Evolutionary conservation across 805 yeast species (phyloP).

Genomic region (Yarrowia osloensis): DNA sequence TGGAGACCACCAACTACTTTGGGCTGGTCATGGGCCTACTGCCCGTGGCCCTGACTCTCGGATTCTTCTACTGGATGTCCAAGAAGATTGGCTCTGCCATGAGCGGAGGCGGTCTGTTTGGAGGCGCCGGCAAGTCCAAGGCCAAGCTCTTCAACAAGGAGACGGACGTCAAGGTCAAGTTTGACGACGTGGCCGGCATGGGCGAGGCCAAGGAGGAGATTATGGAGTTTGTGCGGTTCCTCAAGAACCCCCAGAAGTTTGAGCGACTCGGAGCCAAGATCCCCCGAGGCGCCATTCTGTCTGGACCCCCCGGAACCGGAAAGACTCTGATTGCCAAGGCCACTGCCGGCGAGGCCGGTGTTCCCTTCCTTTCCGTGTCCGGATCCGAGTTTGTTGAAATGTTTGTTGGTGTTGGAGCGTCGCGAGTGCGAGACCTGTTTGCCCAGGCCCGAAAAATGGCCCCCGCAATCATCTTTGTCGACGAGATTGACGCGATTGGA

Average conservation of each 20-base stretch:
- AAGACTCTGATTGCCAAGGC: conserved; percentile 90
- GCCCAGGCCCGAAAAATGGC: conserved; percentile 87
- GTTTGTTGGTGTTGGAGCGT: conserved; percentile 97
- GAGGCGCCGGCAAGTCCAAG: conserved; percentile 73
- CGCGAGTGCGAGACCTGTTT: conserved; percentile 89
- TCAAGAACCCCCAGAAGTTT: conserved; percentile 81
- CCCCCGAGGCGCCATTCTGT: conserved; percentile 90
- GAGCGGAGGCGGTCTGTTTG: conserved; percentile 54
- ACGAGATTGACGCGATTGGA: conserved; percentile 96
- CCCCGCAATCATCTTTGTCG: conserved; percentile 87
- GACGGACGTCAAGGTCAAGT: conserved; percentile 75
- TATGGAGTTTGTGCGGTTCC: conserved; percentile 89
- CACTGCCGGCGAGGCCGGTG: conserved; percentile 96
- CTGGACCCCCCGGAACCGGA: conserved; percentile 98
- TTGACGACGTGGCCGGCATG: conserved; percentile 92
- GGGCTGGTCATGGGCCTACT: conserved; percentile 67
- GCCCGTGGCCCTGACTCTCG: conserved; percentile 79
- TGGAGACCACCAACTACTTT: conserved; percentile 65
- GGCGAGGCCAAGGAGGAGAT: conserved; percentile 93
- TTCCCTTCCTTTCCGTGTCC: conserved; percentile 86
- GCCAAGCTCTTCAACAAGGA: conserved; percentile 83
- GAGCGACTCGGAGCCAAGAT: conserved; percentile 90
- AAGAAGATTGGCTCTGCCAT: conserved; percentile 50
- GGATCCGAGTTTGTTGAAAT: conserved; percentile 96
- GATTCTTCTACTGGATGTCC: conserved; percentile 69